phyloP scores from a whole-genome alignment of 768 basidiomycete genomes.

The Calocybe indica region DNA sequence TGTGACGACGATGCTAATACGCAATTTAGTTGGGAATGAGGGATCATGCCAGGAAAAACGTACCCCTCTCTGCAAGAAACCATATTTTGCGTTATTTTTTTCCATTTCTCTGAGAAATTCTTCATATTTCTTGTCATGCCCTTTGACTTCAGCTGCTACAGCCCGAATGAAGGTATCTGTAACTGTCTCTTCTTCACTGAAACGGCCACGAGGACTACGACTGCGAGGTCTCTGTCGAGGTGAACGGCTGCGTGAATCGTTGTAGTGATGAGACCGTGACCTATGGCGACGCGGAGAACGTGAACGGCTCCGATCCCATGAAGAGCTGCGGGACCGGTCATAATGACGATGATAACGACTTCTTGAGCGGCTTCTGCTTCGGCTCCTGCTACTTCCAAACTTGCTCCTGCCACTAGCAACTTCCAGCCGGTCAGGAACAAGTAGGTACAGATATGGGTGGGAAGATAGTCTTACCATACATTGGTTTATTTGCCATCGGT shows the following conservation, averaged over 20 bases:
- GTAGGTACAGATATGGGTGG: background rate
- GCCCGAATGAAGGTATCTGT: conserved; percentile 84
- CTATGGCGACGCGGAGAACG: conserved; percentile 32
- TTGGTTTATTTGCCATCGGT: conserved; percentile 69
- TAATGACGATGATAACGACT: conserved; percentile 32
- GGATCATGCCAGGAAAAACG: conserved; percentile 14
- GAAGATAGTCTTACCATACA: conserved; percentile 58
- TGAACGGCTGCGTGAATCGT: conserved; percentile 33
- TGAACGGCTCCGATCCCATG: conserved; percentile 38
- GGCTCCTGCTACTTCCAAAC: conserved; percentile 22
- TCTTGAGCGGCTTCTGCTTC: conserved; percentile 35
- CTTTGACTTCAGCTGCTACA: conserved; percentile 80
- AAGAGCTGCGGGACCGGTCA: conserved; percentile 44
- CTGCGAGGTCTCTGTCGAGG: conserved; percentile 45
- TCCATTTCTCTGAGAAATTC: conserved; percentile 70
- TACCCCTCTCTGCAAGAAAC: conserved; percentile 63
- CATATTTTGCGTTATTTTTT: conserved; percentile 74
- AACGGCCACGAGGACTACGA: conserved; percentile 30
- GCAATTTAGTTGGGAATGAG: conserved; percentile 3
- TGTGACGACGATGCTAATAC: conserved; percentile 61
- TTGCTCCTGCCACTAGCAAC: conserved; percentile 5
- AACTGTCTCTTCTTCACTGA: conserved; percentile 61
- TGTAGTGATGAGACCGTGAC: conserved; percentile 13
- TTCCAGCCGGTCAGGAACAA: background rate
- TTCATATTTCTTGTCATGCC: conserved; percentile 76